Percentiles rank a stretch among this genome's conserved stretches.
These are phyloP conservation scores for Amanita brunnescens DNA, from an alignment of 768 basidiomycete species.

Conservation along the genomic window DNA sequence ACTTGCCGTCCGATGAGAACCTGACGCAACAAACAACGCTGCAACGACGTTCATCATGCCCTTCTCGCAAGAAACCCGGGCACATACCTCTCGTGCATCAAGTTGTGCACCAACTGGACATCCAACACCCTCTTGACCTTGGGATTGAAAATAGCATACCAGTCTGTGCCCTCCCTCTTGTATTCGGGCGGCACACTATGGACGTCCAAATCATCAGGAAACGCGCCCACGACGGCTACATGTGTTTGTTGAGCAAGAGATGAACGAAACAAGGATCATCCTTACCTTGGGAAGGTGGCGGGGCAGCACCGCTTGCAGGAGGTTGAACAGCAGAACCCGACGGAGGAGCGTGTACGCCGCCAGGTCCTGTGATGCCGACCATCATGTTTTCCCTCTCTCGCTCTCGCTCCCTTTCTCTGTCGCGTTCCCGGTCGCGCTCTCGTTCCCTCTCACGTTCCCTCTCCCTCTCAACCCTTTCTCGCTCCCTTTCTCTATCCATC, in stretches of 20 bases:
- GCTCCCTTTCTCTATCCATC: not conserved
- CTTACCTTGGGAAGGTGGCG: conserved; percentile 8
- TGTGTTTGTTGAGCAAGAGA: conserved; percentile 7
- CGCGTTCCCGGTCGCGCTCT: conserved; percentile 1
- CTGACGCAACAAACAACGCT: conserved; percentile 80
- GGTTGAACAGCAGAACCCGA: not conserved
- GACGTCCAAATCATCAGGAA: conserved; percentile 38
- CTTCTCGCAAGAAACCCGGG: not conserved
- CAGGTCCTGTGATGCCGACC: conserved; percentile 7
- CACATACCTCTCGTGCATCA: conserved; percentile 82
- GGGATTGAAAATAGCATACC: conserved; percentile 85
- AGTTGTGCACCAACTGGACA: conserved; percentile 72
- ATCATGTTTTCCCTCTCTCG: conserved; percentile 3
- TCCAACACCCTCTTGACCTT: conserved; percentile 73
- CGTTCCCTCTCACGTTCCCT: conserved; percentile 3
- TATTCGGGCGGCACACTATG: conserved; percentile 39
- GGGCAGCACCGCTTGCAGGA: conserved; percentile 7
- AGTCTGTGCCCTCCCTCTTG: conserved; percentile 74
- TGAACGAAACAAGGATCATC: not conserved
- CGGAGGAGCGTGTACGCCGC: conserved; percentile 6
- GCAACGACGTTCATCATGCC: not conserved
- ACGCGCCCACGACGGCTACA: conserved; percentile 19
- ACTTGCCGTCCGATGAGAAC: conserved; percentile 91
- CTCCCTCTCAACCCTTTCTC: not conserved
- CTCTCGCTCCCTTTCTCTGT: conserved; percentile 3